A percentile compares a stretch with the other conserved stretches of the same genome.
Conservation (phyloP, 208 protist genomes). For the Leishmania mexicana region DNA sequence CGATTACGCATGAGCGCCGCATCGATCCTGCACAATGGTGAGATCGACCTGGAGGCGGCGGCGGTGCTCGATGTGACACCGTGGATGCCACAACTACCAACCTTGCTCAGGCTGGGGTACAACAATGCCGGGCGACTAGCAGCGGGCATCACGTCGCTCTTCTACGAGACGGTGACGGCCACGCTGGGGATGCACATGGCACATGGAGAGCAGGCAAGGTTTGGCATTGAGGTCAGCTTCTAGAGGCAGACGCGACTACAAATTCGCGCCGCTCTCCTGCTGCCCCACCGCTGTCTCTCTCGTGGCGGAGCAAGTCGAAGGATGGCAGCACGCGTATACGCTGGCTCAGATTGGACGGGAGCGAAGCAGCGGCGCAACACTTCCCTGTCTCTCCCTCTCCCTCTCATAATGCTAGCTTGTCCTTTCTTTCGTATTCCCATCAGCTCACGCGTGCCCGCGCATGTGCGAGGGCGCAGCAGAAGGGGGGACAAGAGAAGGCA, state of each 20-base stretch:
- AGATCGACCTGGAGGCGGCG: slow-evolving; percentile 65
- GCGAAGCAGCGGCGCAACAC: neutral
- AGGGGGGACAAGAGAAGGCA: neutral
- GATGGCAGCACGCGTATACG: neutral
- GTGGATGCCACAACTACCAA: slow-evolving; percentile 56
- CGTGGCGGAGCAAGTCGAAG: neutral
- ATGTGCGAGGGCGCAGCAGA: neutral
- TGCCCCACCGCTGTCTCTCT: neutral
- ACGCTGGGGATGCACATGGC: slow-evolving; percentile 68
- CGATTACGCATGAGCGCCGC: slow-evolving; percentile 71
- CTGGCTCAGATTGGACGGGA: neutral
- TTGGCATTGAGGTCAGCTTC: slow-evolving; percentile 71
- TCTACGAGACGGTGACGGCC: slow-evolving; percentile 52
- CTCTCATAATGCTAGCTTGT: neutral
- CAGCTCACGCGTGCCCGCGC: neutral
- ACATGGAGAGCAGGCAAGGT: slow-evolving; percentile 51
- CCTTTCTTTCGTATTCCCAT: neutral
- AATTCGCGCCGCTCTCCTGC: neutral
- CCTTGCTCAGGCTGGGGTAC: slow-evolving; percentile 66
- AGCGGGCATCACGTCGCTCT: slow-evolving; percentile 62
- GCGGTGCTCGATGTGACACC: slow-evolving; percentile 60
- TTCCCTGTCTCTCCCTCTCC: neutral
- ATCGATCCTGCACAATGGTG: slow-evolving; percentile 70
- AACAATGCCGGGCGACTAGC: slow-evolving; percentile 68
- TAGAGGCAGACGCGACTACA: slow-evolving; percentile 19